Percentiles rank a stretch among this genome's conserved stretches.
Evolutionary conservation across 1,284 basidiomycete genomes (phyloP).

Genomic region (Irpex sp.): DNA sequence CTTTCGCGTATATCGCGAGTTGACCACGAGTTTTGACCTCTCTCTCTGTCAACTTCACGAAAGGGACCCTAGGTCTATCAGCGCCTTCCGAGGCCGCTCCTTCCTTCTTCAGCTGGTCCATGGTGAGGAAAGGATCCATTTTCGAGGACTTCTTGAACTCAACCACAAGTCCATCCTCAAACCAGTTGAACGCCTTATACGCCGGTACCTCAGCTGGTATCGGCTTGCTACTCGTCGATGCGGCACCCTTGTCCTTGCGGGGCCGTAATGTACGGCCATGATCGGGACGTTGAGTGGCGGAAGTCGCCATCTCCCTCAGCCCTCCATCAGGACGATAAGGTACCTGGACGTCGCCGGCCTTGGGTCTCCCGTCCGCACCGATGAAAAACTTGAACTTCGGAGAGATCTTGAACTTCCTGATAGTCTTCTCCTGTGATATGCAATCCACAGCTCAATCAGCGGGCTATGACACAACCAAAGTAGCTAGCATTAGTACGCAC

Average conservation of each 20-base stretch:
- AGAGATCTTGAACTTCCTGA: not conserved
- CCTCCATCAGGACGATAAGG: not conserved
- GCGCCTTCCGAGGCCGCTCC: not conserved
- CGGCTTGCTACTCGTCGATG: too few species aligned
- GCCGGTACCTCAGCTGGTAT: too few species aligned
- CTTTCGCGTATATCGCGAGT: not conserved
- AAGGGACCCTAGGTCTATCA: not conserved
- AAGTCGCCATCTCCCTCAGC: not conserved
- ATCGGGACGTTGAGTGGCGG: not conserved
- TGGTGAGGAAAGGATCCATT: not conserved
- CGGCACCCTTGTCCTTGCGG: too few species aligned
- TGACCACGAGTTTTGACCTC: not conserved
- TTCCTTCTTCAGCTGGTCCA: not conserved
- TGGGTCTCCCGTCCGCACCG: not conserved
- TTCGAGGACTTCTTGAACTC: not conserved
- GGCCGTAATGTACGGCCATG: too few species aligned
- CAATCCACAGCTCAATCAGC: not conserved
- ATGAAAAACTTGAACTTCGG: slow-evolving; percentile 1
- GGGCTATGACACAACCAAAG: not conserved
- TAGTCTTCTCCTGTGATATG: not conserved
- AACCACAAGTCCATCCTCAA: not conserved
- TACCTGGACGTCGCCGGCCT: not conserved
- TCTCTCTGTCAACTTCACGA: not conserved
- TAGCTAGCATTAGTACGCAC: not conserved
- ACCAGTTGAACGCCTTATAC: not conserved